These are phyloP conservation scores for Blumeria hordei DNA, from an alignment of 2,329 filamentous ascomycete species.

Conservation along the genomic window DNA sequence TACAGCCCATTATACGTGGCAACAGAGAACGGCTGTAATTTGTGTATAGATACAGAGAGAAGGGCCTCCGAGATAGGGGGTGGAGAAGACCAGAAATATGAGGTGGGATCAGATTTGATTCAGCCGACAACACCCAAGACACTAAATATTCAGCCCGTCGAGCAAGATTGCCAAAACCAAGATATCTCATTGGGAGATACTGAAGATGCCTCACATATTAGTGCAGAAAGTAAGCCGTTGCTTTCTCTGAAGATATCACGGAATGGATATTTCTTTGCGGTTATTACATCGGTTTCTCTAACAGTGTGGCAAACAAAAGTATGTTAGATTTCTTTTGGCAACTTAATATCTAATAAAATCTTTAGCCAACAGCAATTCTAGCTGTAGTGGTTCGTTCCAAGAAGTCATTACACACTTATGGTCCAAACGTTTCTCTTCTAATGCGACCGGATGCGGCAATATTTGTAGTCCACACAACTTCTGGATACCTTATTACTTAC, in stretches of 20 bases:
- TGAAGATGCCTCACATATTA: constrained; percentile 4
- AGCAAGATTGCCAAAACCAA: constrained; percentile 22
- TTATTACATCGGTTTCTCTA: constrained; percentile 63
- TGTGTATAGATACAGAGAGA: constrained; percentile 6
- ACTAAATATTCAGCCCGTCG: constrained; percentile 32
- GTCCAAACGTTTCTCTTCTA: constrained; percentile 60
- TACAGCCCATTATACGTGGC: constrained; percentile 22
- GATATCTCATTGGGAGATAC: constrained; percentile 5
- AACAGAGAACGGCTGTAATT: constrained; percentile 16
- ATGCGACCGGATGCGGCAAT: constrained; percentile 82
- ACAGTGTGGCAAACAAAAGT: constrained; percentile 96
- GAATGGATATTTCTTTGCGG: constrained; percentile 62
- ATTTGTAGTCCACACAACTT: constrained; percentile 65
- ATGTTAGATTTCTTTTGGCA: constrained; percentile 12
- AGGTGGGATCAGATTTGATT: not conserved
- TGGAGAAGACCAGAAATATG: no score
- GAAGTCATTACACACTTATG: constrained; percentile 60
- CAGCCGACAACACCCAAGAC: constrained; percentile 28
- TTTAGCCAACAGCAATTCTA: constrained; percentile 65
- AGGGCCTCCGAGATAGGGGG: not conserved
- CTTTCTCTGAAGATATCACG: constrained; percentile 55
- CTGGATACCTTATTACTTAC: constrained; percentile 84
- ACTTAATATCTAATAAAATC: constrained; percentile 4
- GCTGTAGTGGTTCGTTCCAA: constrained; percentile 65
- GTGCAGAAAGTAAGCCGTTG: constrained; percentile 32